A percentile compares a stretch with the other conserved stretches of the same genome.
Conservation (phyloP, 129 eudicot species). For the Saussurea involucrata region DNA sequence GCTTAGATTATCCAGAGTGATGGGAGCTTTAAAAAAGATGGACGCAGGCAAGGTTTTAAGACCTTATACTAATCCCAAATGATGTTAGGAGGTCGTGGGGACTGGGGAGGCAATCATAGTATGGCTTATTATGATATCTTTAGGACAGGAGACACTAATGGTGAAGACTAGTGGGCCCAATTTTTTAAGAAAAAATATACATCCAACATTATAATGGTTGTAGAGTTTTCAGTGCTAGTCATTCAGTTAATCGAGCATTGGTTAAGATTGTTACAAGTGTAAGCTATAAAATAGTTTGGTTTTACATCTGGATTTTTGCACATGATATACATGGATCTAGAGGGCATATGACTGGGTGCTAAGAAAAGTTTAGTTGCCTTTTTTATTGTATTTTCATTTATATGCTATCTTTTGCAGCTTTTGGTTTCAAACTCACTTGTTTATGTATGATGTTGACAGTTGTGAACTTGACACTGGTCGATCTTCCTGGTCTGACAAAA, state of each 20-base stretch:
- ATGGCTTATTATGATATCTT: neutral
- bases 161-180: neutral
- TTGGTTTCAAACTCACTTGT: constrained; percentile 16
- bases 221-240: neutral
- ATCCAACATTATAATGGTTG: neutral
- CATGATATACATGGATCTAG: neutral
- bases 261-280: neutral
- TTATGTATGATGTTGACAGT: constrained; percentile 52
- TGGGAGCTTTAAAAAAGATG: neutral
- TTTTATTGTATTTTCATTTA: neutral
- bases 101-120: neutral
- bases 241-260: neutral
- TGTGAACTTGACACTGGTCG: constrained; percentile 91
- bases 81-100: neutral
- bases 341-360: neutral
- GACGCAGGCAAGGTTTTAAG: neutral
- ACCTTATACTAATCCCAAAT: neutral
- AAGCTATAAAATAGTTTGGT: neutral
- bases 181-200: neutral
- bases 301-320: neutral
- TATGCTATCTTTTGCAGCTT: constrained; percentile 7
- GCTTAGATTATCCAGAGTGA: neutral
- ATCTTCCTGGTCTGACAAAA: constrained; percentile 98
- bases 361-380: neutral
- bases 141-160: neutral